Conservation (phyloP, 2,329 filamentous ascomycete species). For the Scedosporium aurantiacum region DNA sequence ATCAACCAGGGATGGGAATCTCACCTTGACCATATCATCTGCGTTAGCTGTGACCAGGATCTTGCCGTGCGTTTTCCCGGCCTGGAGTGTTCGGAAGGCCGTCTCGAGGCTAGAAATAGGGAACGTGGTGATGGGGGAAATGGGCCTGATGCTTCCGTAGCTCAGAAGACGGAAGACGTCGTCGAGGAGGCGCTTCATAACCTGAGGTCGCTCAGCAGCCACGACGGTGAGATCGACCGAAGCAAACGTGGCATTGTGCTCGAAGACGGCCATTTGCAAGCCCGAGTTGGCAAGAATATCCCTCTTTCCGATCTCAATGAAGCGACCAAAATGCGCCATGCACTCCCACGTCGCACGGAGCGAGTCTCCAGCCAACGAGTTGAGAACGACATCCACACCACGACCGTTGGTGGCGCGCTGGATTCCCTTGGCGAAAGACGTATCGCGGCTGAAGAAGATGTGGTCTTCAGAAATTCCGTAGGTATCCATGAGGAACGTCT, state of each 20-base stretch:
- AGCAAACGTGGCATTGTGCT: slow-evolving; percentile 25
- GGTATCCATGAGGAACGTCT: slow-evolving; percentile 18
- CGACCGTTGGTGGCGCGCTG: slow-evolving; percentile 15
- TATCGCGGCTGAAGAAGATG: slow-evolving; percentile 17
- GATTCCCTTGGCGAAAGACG: slow-evolving; percentile 18
- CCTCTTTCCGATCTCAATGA: slow-evolving; percentile 24
- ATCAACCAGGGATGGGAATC: not conserved
- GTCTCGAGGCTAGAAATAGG: slow-evolving; percentile 11
- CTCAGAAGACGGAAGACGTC: slow-evolving; percentile 3
- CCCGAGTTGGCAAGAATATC: slow-evolving; percentile 15
- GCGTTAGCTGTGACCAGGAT: slow-evolving; percentile 9
- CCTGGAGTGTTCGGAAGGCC: slow-evolving; percentile 8
- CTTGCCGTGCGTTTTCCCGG: slow-evolving; percentile 13
- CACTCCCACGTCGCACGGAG: slow-evolving; percentile 22
- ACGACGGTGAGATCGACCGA: slow-evolving; percentile 24
- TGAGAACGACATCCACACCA: slow-evolving; percentile 25
- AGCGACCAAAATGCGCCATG: slow-evolving; percentile 20
- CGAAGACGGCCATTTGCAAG: slow-evolving; percentile 24
- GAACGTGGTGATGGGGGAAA: slow-evolving; percentile 11
- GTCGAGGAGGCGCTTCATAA: slow-evolving; percentile 4
- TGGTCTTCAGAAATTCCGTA: slow-evolving; percentile 22
- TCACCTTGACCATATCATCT: slow-evolving; percentile 6
- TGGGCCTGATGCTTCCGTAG: slow-evolving; percentile 11
- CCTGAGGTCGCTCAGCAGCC: not conserved
- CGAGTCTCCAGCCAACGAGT: slow-evolving; percentile 19